Conservation (phyloP, 2,329 filamentous ascomycete genomes). For the Sclerotinia subarctica region DNA sequence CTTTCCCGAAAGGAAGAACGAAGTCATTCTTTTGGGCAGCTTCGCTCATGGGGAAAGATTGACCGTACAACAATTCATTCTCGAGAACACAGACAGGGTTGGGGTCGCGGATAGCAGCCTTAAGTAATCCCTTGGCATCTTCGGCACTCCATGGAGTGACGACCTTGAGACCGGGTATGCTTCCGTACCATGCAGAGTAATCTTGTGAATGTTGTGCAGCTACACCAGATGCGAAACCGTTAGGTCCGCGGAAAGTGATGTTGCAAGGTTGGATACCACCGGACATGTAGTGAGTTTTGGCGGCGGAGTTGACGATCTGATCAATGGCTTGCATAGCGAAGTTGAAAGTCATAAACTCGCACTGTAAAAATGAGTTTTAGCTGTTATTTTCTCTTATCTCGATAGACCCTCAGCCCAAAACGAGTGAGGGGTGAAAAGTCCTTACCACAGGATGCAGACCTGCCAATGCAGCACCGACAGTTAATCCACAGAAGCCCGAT, state of each 20-base stretch:
- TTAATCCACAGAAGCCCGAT: constrained; percentile 89
- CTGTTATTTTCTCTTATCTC: neutral
- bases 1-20: constrained; percentile 95
- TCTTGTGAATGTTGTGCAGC: constrained; percentile 98
- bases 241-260: constrained; percentile 98
- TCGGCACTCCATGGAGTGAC: constrained; percentile 94
- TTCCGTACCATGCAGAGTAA: constrained; percentile 98
- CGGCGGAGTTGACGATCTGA: constrained; percentile 97
- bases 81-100: constrained; percentile 93
- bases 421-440: constrained; percentile 32
- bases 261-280: constrained; percentile 99
- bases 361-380: constrained; percentile 49
- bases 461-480: constrained; percentile 89
- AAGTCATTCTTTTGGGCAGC: constrained; percentile 95
- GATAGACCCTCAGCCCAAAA: constrained; percentile 5
- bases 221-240: constrained; percentile 95
- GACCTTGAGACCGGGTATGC: constrained; percentile 95
- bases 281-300: constrained; percentile 99
- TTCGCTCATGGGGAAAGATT: constrained; percentile 95
- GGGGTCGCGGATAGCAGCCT: constrained; percentile 96
- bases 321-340: constrained; percentile 99
- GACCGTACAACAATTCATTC: constrained; percentile 89
- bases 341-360: constrained; percentile 99
- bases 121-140: constrained; percentile 96
- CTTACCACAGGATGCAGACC: constrained; percentile 90